Evolutionary conservation across 805 yeast genomes (phyloP).

Genomic region (Wickerhamiella nectarea): DNA sequence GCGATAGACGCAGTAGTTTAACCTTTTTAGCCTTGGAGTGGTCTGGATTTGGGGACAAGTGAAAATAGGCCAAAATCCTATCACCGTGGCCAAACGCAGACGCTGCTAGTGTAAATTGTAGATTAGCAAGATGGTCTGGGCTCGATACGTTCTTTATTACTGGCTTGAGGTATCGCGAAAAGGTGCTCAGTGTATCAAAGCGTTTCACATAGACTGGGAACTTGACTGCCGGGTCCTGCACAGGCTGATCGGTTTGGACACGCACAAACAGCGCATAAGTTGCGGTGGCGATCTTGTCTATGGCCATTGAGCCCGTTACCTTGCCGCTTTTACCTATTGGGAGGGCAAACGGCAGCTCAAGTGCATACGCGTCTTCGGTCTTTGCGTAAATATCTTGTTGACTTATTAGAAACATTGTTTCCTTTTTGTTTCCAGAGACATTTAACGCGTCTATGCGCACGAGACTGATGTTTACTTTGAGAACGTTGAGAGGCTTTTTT

Average conservation of each 20-base stretch:
- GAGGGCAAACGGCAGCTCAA: conserved; percentile 30
- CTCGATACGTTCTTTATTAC: conserved; percentile 19
- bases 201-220: conserved; percentile 28
- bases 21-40: conserved; percentile 27
- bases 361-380: conserved; percentile 19
- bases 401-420: conserved; percentile 28
- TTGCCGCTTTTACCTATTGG: conserved; percentile 27
- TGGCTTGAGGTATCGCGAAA: conserved; percentile 26
- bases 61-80: conserved; percentile 21
- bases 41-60: conserved; percentile 27
- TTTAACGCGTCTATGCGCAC: conserved; percentile 29
- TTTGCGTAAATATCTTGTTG: conserved; percentile 19
- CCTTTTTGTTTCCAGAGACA: conserved; percentile 25
- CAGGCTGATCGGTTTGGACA: conserved; percentile 14
- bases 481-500: conserved; percentile 19
- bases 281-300: conserved; percentile 20
- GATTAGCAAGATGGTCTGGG: conserved; percentile 26
- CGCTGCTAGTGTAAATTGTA: conserved; percentile 24
- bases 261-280: conserved; percentile 25
- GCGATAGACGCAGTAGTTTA: conserved; percentile 25
- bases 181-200: conserved; percentile 30
- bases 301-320: conserved; percentile 9
- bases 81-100: conserved; percentile 31
- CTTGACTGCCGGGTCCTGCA: conserved; percentile 6
- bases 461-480: conserved; percentile 26